A percentile compares a stretch with the other conserved stretches of the same genome.
These are phyloP conservation scores for Aegilops sharonensis DNA, from an alignment of 176 grass and related monocot genomes.

Conservation along the genomic window DNA sequence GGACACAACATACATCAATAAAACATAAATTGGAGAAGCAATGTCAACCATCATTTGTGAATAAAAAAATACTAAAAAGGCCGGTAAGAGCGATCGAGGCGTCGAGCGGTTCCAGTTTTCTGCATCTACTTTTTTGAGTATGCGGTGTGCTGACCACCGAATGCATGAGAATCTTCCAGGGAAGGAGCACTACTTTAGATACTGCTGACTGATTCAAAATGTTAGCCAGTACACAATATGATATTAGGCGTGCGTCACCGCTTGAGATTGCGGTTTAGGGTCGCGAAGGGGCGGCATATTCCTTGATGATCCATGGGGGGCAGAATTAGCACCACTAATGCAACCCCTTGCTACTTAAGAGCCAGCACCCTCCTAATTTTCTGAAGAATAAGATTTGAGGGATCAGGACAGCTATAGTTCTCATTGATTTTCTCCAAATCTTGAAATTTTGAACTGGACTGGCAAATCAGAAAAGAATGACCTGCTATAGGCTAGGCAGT, in stretches of 20 bases:
- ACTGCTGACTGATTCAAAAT: constrained; percentile 38
- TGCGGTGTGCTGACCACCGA: constrained; percentile 25
- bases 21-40: background rate
- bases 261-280: constrained; percentile 8
- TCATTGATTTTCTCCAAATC: background rate
- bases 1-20: background rate
- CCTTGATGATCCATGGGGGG: constrained; percentile 23
- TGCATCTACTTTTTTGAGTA: constrained; percentile 24
- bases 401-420: background rate
- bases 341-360: constrained; percentile 30
- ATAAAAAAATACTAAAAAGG: background rate
- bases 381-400: background rate
- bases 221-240: background rate
- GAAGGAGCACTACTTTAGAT: constrained; percentile 10
- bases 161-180: constrained; percentile 22
- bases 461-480: constrained; percentile 28
- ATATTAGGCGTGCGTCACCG: constrained; percentile 11
- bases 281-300: constrained; percentile 36
- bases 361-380: constrained; percentile 17
- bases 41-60: constrained; percentile 5
- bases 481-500: background rate
- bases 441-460: background rate
- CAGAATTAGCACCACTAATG: constrained; percentile 18
- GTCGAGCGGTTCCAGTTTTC: constrained; percentile 28
- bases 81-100: constrained; percentile 2